Evolutionary conservation across 345 rosid species (phyloP).

Genomic region (Salix purpurea): DNA sequence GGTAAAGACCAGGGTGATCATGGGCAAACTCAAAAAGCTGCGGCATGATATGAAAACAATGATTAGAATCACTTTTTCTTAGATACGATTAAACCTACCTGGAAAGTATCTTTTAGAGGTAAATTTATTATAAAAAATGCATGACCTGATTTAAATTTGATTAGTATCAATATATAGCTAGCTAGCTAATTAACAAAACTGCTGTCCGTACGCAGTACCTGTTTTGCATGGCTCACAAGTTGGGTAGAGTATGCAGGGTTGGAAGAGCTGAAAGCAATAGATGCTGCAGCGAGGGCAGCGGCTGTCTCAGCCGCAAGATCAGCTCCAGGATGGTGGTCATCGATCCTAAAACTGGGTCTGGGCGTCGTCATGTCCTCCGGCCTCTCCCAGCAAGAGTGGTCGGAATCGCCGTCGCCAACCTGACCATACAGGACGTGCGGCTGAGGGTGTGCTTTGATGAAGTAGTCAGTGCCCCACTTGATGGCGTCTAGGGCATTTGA

Average conservation of each 20-base stretch:
- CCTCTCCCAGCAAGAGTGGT: conserved; percentile 58
- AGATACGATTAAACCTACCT: too few species aligned
- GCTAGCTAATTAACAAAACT: too few species aligned
- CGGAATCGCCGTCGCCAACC: conserved; percentile 44
- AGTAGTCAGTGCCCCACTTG: conserved; percentile 59
- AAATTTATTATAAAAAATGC: too few species aligned
- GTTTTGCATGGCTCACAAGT: background rate
- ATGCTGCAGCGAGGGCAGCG: conserved; percentile 11
- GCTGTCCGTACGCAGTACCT: background rate
- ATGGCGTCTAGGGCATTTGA: conserved; percentile 44
- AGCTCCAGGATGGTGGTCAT: conserved; percentile 5
- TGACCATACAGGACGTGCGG: conserved; percentile 36
- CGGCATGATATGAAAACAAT: too few species aligned
- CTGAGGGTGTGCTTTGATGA: conserved; percentile 52
- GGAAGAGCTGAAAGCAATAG: background rate
- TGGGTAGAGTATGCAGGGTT: background rate
- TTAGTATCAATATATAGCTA: too few species aligned
- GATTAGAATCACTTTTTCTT: too few species aligned
- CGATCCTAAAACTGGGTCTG: background rate
- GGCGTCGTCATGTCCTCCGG: conserved; percentile 34
- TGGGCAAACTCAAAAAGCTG: too few species aligned
- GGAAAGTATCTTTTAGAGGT: too few species aligned
- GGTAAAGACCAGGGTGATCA: too few species aligned
- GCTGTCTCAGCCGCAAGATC: conserved; percentile 13
- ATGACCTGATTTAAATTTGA: too few species aligned